phyloP scores from a whole-genome alignment of 2,329 filamentous ascomycete genomes.

The Fusarium longipes region DNA sequence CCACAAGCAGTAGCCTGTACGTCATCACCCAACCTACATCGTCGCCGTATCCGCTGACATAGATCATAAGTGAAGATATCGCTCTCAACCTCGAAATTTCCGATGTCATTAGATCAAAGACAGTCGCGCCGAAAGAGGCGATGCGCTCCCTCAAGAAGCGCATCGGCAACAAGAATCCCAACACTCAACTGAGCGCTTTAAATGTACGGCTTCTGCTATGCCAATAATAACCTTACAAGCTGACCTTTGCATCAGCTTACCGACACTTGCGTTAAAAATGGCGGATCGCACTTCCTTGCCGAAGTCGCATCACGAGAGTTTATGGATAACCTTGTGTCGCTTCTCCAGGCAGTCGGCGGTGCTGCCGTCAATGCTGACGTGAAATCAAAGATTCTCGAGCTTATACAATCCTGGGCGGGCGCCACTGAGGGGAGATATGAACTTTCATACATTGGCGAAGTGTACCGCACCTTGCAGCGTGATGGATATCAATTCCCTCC shows the following conservation, averaged over 20 bases:
- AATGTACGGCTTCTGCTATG: conserved; percentile 67
- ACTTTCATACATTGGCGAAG: conserved; percentile 86
- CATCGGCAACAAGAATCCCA: conserved; percentile 97
- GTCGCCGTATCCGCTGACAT: conserved; percentile 20
- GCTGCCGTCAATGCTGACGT: conserved; percentile 86
- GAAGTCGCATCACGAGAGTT: conserved; percentile 98
- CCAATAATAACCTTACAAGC: conserved; percentile 3
- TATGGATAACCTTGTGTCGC: conserved; percentile 94
- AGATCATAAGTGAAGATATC: conserved; percentile 81
- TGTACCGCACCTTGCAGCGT: conserved; percentile 82
- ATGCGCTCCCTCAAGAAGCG: conserved; percentile 96
- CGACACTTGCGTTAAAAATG: conserved; percentile 99
- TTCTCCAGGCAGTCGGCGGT: conserved; percentile 82
- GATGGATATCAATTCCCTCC: conserved; percentile 94
- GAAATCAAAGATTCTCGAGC: conserved; percentile 87
- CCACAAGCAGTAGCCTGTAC: conserved; percentile 92
- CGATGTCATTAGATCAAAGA: conserved; percentile 96
- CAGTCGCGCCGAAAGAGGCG: conserved; percentile 95
- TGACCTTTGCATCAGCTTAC: conserved; percentile 72
- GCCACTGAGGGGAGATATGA: conserved; percentile 88
- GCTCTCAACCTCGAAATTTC: conserved; percentile 98
- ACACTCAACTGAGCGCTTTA: conserved; percentile 93
- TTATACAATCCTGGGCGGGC: conserved; percentile 93
- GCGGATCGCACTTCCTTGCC: conserved; percentile 90
- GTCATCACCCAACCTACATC: conserved; percentile 27